phyloP scores from a whole-genome alignment of 2,329 filamentous ascomycete species.

The Penicillium sp. region DNA sequence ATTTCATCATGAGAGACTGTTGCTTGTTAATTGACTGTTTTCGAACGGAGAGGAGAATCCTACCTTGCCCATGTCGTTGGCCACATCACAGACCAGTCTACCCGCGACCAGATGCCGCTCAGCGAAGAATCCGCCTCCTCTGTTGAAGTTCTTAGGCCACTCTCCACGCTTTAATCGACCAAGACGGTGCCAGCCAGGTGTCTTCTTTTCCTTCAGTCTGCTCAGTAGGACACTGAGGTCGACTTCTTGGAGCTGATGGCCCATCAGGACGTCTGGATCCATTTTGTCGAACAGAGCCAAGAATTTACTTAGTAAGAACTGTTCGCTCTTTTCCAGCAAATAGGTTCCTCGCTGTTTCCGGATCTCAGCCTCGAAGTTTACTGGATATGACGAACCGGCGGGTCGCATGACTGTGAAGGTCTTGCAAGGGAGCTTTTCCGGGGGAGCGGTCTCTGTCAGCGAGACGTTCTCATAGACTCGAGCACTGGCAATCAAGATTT shows the following conservation, averaged over 20 bases:
- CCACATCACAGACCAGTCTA: slow-evolving; percentile 88
- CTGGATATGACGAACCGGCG: slow-evolving; percentile 73
- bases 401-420: slow-evolving; percentile 93
- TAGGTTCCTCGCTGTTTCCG: slow-evolving; percentile 77
- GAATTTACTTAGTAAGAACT: slow-evolving; percentile 84
- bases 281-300: slow-evolving; percentile 84
- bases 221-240: slow-evolving; percentile 91
- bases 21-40: slow-evolving; percentile 30
- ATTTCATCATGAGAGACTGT: slow-evolving; percentile 88
- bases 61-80: slow-evolving; percentile 90
- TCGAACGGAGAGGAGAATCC: slow-evolving; percentile 1
- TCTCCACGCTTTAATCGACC: slow-evolving; percentile 80
- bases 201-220: slow-evolving; percentile 86
- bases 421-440: slow-evolving; percentile 85
- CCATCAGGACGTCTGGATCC: slow-evolving; percentile 92
- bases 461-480: slow-evolving; percentile 91
- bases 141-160: slow-evolving; percentile 88
- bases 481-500: slow-evolving; percentile 88
- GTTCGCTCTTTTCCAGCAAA: slow-evolving; percentile 81
- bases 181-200: slow-evolving; percentile 91
- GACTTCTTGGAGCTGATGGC: slow-evolving; percentile 95
- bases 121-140: slow-evolving; percentile 86
- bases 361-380: slow-evolving; percentile 81
- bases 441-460: slow-evolving; percentile 83
- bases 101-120: slow-evolving; percentile 90